These are phyloP conservation scores for Buxus sempervirens DNA, from an alignment of 164 flowering plant genomes.

Conservation along the genomic window DNA sequence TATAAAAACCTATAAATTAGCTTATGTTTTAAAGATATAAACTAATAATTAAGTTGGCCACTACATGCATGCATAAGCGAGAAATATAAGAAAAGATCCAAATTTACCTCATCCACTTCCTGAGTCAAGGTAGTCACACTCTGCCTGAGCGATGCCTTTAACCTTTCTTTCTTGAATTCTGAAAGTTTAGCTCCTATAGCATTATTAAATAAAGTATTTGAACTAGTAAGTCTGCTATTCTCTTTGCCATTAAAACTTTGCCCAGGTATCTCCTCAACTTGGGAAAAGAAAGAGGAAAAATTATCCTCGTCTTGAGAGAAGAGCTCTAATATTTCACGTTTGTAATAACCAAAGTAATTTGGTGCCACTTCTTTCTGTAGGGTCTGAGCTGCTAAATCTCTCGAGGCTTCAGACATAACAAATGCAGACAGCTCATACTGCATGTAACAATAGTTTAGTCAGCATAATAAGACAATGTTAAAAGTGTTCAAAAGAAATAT, in stretches of 20 bases:
- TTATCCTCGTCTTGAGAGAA: slow-evolving; percentile 40
- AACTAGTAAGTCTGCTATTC: slow-evolving; percentile 9
- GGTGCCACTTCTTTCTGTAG: slow-evolving; percentile 37
- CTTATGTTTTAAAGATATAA: background rate
- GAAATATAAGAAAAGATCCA: background rate
- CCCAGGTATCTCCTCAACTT: slow-evolving; percentile 4
- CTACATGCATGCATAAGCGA: background rate
- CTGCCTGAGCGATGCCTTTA: slow-evolving; percentile 46
- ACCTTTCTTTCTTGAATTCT: slow-evolving; percentile 40
- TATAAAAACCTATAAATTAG: background rate
- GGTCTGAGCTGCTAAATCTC: slow-evolving; percentile 12
- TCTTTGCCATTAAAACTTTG: slow-evolving; percentile 7
- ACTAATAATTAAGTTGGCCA: background rate
- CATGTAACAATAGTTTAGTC: background rate
- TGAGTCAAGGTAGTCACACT: slow-evolving; percentile 39
- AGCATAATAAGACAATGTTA: background rate
- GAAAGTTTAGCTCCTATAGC: slow-evolving; percentile 41
- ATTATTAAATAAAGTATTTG: slow-evolving; percentile 31
- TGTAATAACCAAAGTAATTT: slow-evolving; percentile 51
- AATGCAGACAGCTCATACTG: slow-evolving; percentile 4
- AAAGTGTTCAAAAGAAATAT: too few relatives aligned
- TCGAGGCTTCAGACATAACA: slow-evolving; percentile 33
- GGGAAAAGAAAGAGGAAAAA: slow-evolving; percentile 16
- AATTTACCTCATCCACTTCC: slow-evolving; percentile 72
- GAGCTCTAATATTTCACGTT: slow-evolving; percentile 36